phyloP scores from a whole-genome alignment of 257 asterid genomes.

The Solanum piurae region DNA sequence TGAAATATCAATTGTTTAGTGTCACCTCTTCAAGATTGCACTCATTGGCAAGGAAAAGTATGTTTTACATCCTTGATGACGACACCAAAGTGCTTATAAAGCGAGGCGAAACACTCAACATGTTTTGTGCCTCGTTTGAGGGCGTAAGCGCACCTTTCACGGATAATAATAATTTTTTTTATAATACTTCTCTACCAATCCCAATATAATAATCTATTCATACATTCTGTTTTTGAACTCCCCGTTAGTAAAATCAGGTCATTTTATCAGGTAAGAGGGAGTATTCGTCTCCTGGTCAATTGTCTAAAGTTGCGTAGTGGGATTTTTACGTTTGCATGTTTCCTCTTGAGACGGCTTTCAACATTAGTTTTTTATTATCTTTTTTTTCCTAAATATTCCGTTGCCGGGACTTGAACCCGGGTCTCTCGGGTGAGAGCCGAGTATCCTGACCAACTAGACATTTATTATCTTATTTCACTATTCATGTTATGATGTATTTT shows the following conservation, averaged over 20 bases:
- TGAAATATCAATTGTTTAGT: neutral
- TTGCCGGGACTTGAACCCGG: conserved; percentile 95
- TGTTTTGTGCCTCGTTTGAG: neutral
- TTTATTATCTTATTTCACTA: neutral
- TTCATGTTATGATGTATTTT: neutral
- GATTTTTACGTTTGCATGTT: neutral
- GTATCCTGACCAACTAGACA: conserved; percentile 97
- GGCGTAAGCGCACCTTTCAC: neutral
- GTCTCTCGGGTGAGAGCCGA: conserved; percentile 96
- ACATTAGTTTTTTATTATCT: neutral
- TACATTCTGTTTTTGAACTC: neutral
- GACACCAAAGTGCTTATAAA: neutral
- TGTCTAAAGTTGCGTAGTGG: neutral
- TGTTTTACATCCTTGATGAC: neutral
- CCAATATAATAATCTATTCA: neutral
- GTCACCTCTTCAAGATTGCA: neutral
- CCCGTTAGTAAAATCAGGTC: neutral
- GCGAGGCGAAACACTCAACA: neutral
- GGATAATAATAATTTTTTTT: neutral
- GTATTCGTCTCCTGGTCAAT: neutral
- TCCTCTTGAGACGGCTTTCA: neutral
- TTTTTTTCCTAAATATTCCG: neutral
- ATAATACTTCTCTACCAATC: neutral
- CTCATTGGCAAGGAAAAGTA: neutral
- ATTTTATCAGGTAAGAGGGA: neutral